Evolutionary conservation across 441 rosid species (phyloP), one percentile per base, ranked within the genome.

Genomic region (Raphanus hybrid): DNA sequence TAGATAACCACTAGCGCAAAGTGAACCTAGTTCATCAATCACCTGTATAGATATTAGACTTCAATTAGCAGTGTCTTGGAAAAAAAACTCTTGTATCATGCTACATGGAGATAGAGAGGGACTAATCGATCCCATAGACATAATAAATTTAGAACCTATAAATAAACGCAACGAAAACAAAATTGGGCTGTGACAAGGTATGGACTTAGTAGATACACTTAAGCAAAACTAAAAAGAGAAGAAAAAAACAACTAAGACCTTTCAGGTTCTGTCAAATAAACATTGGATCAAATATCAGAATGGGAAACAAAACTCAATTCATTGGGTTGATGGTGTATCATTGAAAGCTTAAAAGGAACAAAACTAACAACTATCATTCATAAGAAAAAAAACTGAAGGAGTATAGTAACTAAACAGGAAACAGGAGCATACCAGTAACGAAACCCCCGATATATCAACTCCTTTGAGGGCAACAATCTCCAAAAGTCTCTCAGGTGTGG

Each of bases 401-500:
- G 45, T 2, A 39, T 39, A 39, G 23, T 18, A 18, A 18, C 14
- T 12, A 52, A 63, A 39, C 58, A 70, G 5, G 43, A 26, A 67
- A 23, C 27, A 70, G 2, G 50, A 64, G 45, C 75, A 12, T 92
- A 95, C 99, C 96, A 93, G 86, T 74, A 91, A 76, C 60, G 97
- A 91, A 66, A 90, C 90, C 27, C 86, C 78, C 8, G 98, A 88
- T 83, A 91, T 69, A 81, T 89, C 92, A 68, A 90, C 70, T 15
- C 96, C 97, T 83, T 89, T 87, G 78, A 83, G 35, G 66, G 83
- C 80, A 78, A 93, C 78, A 69, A 95, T 92, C 89, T 90, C 92
- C 83, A 87, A 75, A 80, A 93, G 98, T 77, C 98, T 93, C 80
- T 85, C 91, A 48, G 98, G 98, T 18, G 97, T 91, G 26, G 97